These are phyloP conservation scores for Rubia yunnanensis DNA, from an alignment of 257 asterid species.

Conservation along the genomic window DNA sequence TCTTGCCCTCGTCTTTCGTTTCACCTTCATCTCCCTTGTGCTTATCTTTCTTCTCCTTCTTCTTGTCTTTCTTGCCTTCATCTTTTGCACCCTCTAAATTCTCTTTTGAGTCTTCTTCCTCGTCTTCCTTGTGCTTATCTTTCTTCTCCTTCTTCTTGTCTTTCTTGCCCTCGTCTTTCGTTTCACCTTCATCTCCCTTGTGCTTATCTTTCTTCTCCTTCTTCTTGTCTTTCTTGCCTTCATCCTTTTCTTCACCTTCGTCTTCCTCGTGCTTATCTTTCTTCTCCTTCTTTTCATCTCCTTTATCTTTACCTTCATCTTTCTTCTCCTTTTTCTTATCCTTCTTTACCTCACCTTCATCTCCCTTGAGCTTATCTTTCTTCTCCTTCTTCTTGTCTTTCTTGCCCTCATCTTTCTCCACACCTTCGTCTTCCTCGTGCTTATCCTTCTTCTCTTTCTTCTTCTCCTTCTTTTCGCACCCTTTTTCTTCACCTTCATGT, in stretches of 20 bases:
- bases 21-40: too few relatives aligned
- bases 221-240: constrained; percentile 2
- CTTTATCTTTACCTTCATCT: constrained; percentile 6
- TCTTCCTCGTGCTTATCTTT: neutral
- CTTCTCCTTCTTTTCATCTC: neutral
- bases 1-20: too few relatives aligned
- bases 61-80: too few relatives aligned
- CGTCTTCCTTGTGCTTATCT: constrained; percentile 18
- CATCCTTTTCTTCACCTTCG: constrained; percentile 11
- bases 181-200: constrained; percentile 9
- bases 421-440: constrained; percentile 5
- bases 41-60: too few relatives aligned
- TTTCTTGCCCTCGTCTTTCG: constrained; percentile 2
- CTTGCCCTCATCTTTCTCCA: constrained; percentile 10
- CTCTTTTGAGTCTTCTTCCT: too few relatives aligned
- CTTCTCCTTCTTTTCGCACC: neutral
- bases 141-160: constrained; percentile 11
- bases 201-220: neutral
- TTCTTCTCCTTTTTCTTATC: constrained; percentile 4
- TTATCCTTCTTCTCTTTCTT: constrained; percentile 10
- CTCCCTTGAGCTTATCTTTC: constrained; percentile 4
- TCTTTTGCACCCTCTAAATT: too few relatives aligned
- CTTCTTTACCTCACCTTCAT: constrained; percentile 19
- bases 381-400: constrained; percentile 12
- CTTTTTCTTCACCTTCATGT: constrained; percentile 3